Evolutionary conservation across 1,284 basidiomycete species (phyloP), one percentile per base, ranked within the genome.

Genomic region (Pterula multifida): DNA sequence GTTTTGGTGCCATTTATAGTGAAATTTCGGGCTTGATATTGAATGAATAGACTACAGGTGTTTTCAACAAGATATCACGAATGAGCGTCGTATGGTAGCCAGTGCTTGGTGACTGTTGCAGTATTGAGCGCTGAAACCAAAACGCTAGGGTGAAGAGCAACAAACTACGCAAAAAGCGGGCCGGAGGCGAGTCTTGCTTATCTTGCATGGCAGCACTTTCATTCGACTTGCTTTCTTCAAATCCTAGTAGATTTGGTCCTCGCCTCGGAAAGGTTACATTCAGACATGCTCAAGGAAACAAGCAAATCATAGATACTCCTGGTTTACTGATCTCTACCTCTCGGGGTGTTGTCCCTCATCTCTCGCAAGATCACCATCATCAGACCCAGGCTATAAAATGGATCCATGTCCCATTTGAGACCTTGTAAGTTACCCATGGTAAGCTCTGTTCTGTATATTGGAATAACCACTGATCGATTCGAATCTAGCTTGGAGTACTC

Each of bases 371-470:
- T 57, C 77, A 85, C 54, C 65, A 72, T 6, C 58, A 59, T 15
- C 52, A 59, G 21, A 75, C 76, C 1, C 60, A 66, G 3, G 70
- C 76, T 0, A 72, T 85, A 26, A 69, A 63, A 52, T 85, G 81
- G 75, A 64, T 85, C 0, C 72, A 85, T 55, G 63, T 87, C 0
- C 77, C 85, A 0, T 87, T 88, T 57, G 88, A 90, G 64, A 76
- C 80, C 23, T 89, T 90, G 88, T 89, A 61, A 74, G 85, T 72
- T 15, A 22, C 48, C 17, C 26, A 35, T 42, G 42, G 44, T 48
- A 36, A 23, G 45, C 32, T 45, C 32, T n/a, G 21, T 9, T 50
- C 46, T 54, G 42, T 23, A 26, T 47, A 12, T 24, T 44, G 15
- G 53, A 49, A 47, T 48, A 28, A 49, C 57, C 54, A 45, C 58